Evolutionary conservation across 176 grass and related monocot species (phyloP), one percentile per base, ranked within the genome.

Genomic region (Rhynchospora tenuis): DNA sequence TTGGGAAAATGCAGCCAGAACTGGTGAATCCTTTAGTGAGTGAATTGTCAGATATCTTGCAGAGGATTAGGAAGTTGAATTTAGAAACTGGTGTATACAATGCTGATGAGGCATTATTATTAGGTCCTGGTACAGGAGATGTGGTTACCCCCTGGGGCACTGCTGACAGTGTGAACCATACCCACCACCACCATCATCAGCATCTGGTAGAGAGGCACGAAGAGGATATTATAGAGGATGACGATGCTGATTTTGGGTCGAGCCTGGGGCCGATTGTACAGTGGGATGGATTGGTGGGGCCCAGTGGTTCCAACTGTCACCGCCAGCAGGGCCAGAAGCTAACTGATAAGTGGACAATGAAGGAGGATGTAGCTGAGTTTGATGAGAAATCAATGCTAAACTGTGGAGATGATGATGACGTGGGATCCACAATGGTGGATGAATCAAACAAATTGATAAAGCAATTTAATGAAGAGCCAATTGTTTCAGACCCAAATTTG

Each of bases 291-390:
- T 93, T 99, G 85, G 85, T 90, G 61, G 80, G 88, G 65, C 91
- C 94, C 43, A 93, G 93, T 43, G 87, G 88, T 66, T 89, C 94
- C 84, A 95, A 86, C 78, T 95, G 94, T 84, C 88, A 94, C 86
- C 84, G 90, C 79, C 88, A 94, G 87, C 87, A 80, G 68, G 92
- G 91, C 80, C 92, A 89, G 78, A 86, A 91, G 86, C 92, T 94
- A 77, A 88, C 92, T 85, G 86, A 94, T 76, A 98, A 98, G 62
- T 98, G 95, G 95, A 92, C 92, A 79, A 86, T 99, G 77, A 99
- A 99, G 85, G 93, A 96, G 85, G 86, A 89, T 74, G 88, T 91
- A 54, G 71, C 86, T 72, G 93, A 96, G 55, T 95, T 95, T 65
- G 92, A 95, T 87, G 94, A 89, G 68, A 97, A 97, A 81, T 89